Base-by-base conservation (phyloP, 2,329 filamentous ascomycete genomes). In the Hypoxylon sp. region DNA sequence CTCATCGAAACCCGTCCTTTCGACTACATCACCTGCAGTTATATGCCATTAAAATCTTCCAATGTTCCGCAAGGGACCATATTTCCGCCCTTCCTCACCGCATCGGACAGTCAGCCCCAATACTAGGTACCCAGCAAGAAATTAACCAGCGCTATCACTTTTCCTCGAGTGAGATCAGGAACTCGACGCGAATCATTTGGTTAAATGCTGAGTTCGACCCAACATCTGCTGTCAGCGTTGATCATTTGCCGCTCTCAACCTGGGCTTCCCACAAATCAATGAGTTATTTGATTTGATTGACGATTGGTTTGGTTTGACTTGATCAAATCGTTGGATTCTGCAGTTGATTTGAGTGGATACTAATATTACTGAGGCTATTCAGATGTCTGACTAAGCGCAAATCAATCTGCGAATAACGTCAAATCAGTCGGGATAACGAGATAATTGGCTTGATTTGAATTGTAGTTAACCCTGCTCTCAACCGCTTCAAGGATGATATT, bases 121-220 rank as follows among this genome's bases (percentile, higher is more conserved):
- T 22, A 35, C 17, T 64, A n/a, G n/a, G n/a, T n/a, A 64, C 54
- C 10, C 54, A 64, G 33, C 48, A 54, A 11, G 61, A 64, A 9
- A 59, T 59, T 19, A 48, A 48, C 6, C 26, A 42, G 5, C 61
- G 61, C 1, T 64, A 64, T 14, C 53, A 59, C 39, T 50, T 64
- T 26, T 53, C 61, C 2, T 47, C 54, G 4, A 39, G 31, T 10
- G 31, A 53, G 2, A 53, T 64, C 19, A 37, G 31, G 35, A 64
- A 64, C 54, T 59, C 61, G 11, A 59, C 54, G 5, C 61, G 48
- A n/a, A 64, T 64, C 31, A 59, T 64, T n/a, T 64, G 61, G 61
- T 64, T 54, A 11, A 64, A 64, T 22, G 54, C 54, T 19, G 37
- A 64, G 31, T 64, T 29, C 22, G 61, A 64, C n/a, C 61, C 47